Evolutionary conservation across 768 basidiomycete species (phyloP).

Genomic region (Ramaria sp.): DNA sequence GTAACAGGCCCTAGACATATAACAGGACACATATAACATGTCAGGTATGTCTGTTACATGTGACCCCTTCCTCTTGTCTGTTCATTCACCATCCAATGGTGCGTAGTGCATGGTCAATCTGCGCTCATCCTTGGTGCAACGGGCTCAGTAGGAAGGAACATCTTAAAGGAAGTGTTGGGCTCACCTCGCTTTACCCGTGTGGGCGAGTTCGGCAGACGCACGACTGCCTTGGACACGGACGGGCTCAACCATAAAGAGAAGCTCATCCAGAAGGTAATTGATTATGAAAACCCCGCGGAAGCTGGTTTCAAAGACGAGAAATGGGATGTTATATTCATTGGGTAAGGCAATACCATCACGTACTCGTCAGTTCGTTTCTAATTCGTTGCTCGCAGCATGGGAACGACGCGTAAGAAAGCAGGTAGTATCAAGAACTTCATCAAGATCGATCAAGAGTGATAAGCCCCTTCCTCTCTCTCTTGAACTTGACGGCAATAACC

Average conservation of each 20-base stretch:
- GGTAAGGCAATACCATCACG: constrained; percentile 26
- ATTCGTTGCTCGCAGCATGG: constrained; percentile 33
- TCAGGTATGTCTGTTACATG: too few relatives aligned
- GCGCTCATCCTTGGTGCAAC: constrained; percentile 74
- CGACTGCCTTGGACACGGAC: constrained; percentile 27
- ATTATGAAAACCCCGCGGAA: constrained; percentile 56
- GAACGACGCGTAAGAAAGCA: constrained; percentile 50
- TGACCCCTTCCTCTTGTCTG: too few relatives aligned
- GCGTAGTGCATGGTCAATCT: constrained; percentile 15
- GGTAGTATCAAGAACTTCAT: constrained; percentile 51
- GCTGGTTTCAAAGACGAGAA: constrained; percentile 40
- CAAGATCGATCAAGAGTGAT: constrained; percentile 66
- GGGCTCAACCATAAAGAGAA: constrained; percentile 31
- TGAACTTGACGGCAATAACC: too few relatives aligned
- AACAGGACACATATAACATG: too few relatives aligned
- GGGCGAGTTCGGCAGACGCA: constrained; percentile 56
- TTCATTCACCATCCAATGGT: too few relatives aligned
- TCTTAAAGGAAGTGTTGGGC: constrained; percentile 52
- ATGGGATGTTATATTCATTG: constrained; percentile 71
- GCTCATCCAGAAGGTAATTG: constrained; percentile 54
- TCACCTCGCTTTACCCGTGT: constrained; percentile 29
- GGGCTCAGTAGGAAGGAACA: constrained; percentile 52
- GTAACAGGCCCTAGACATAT: too few relatives aligned
- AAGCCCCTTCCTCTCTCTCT: too few relatives aligned
- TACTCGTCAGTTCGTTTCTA: not conserved